Conservation (phyloP, 106 monocot genomes). For the Phalaenopsis equestris region DNA sequence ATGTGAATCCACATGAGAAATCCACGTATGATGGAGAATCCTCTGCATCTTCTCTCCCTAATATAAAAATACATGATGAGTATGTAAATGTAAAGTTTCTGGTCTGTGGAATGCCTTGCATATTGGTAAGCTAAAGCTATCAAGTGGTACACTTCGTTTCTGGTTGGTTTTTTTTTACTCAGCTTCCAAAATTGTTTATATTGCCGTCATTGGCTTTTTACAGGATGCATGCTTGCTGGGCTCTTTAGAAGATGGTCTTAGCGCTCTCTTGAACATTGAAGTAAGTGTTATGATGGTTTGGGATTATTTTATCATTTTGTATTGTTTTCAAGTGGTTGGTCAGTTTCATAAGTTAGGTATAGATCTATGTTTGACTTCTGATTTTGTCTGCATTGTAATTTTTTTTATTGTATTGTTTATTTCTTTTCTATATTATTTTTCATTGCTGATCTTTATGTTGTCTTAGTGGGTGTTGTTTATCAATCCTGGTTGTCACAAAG, state of each 20-base stretch:
- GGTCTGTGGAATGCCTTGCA: conserved; percentile 72
- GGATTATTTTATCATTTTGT: neutral
- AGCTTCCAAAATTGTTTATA: neutral
- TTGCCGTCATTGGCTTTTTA: conserved; percentile 12
- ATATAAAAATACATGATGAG: conserved; percentile 82
- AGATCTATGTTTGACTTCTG: neutral
- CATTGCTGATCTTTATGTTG: neutral
- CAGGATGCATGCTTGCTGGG: conserved; percentile 75
- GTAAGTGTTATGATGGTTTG: conserved; percentile 32
- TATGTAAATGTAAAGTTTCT: conserved; percentile 62
- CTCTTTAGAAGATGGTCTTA: conserved; percentile 85
- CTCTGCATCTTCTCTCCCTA: conserved; percentile 38
- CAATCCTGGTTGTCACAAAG: neutral
- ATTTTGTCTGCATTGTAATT: neutral
- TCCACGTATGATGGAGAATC: conserved; percentile 28
- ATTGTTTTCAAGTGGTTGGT: neutral
- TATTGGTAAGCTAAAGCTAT: conserved; percentile 43
- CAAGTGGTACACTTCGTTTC: neutral
- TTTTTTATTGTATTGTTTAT: neutral
- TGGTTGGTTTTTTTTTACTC: neutral
- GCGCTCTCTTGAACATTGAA: conserved; percentile 90
- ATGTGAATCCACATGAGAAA: conserved; percentile 40
- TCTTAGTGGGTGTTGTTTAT: neutral
- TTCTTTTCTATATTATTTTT: neutral
- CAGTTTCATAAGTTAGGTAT: neutral